These are phyloP conservation scores for Suillus decipiens DNA, from an alignment of 768 basidiomycete genomes.

Conservation along the genomic window DNA sequence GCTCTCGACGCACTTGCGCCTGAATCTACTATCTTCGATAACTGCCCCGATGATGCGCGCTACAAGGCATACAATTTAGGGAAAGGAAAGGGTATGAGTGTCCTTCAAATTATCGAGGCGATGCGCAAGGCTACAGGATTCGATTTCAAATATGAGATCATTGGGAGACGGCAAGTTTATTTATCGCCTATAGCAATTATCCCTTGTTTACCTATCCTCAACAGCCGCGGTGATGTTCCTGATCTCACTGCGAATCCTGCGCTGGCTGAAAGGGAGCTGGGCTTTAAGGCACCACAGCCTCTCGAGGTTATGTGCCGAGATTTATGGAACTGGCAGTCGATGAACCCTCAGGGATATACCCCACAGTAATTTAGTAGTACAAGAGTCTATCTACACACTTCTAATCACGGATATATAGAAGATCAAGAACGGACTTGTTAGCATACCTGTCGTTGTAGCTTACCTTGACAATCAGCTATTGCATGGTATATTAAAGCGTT, in stretches of 20 bases:
- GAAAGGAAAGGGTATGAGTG: slow-evolving; percentile 88
- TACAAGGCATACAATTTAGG: slow-evolving; percentile 98
- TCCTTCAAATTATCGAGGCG: slow-evolving; percentile 91
- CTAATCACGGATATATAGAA: slow-evolving; percentile 24
- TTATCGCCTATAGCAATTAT: slow-evolving; percentile 2
- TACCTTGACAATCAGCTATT: slow-evolving; percentile 30
- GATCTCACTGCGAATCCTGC: slow-evolving; percentile 93
- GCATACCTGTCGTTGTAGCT: slow-evolving; percentile 1
- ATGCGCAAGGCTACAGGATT: slow-evolving; percentile 92
- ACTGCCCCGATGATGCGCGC: slow-evolving; percentile 52
- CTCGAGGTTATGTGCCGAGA: slow-evolving; percentile 95
- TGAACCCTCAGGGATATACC: slow-evolving; percentile 79
- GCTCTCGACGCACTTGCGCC: slow-evolving; percentile 81
- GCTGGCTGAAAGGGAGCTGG: slow-evolving; percentile 90
- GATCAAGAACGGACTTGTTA: slow-evolving; percentile 5
- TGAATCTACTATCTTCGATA: slow-evolving; percentile 57
- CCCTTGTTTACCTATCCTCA: slow-evolving; percentile 11
- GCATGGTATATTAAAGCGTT: slow-evolving; percentile 54
- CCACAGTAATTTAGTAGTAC: slow-evolving; percentile 21
- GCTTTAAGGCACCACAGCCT: slow-evolving; percentile 80
- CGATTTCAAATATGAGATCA: slow-evolving; percentile 85
- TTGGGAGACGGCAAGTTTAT: slow-evolving; percentile 78
- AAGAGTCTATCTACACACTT: slow-evolving; percentile 18
- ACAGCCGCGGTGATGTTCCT: slow-evolving; percentile 90
- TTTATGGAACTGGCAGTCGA: slow-evolving; percentile 99